Conservation (phyloP, 208 protist genomes). For the Acanthamoeba castellanii region DNA sequence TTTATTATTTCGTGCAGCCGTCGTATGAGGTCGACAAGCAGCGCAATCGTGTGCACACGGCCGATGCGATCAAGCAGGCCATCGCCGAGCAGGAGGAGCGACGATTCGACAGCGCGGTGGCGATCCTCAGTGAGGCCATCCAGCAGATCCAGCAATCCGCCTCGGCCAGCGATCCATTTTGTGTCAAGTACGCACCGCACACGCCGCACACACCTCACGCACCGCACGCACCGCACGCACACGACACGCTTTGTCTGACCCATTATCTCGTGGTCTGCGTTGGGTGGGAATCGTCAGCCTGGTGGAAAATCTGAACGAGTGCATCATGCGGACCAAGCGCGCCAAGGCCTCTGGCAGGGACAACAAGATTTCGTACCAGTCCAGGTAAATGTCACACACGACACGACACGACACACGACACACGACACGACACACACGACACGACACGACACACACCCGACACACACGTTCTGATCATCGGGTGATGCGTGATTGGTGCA, state of each 20-base stretch:
- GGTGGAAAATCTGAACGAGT: slow-evolving; percentile 41
- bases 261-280: not conserved
- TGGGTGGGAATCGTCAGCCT: not conserved
- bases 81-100: slow-evolving; percentile 33
- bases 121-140: slow-evolving; percentile 24
- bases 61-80: slow-evolving; percentile 43
- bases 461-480: not conserved
- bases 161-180: slow-evolving; percentile 47
- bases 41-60: slow-evolving; percentile 39
- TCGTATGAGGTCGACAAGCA: slow-evolving; percentile 59
- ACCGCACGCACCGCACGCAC: not conserved
- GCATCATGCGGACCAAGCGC: not conserved
- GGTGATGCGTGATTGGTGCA: not conserved
- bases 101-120: slow-evolving; percentile 10
- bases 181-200: not conserved
- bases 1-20: not conserved
- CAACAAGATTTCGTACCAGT: not conserved
- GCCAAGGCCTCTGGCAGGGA: not conserved
- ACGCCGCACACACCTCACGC: not conserved
- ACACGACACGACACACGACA: too few relatives aligned
- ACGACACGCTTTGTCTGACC: not conserved
- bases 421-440: too few relatives aligned
- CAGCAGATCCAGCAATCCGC: slow-evolving; percentile 9
- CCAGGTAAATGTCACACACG: not conserved
- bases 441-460: not conserved